Evolutionary conservation across 2,329 filamentous ascomycete species (phyloP).

Genomic region (Fusarium annulatum): DNA sequence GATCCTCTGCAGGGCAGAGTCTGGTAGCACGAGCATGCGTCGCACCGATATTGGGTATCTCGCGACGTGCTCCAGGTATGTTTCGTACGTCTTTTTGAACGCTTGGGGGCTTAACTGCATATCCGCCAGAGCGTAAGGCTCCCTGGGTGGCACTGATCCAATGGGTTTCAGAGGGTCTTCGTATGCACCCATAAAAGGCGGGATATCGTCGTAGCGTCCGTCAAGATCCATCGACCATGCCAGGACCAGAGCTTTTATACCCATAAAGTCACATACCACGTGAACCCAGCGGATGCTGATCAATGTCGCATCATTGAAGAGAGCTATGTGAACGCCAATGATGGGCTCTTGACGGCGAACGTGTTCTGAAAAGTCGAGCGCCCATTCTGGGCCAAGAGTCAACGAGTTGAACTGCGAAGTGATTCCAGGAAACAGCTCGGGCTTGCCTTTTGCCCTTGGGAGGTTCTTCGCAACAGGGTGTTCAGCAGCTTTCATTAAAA

Average conservation of each 20-base stretch:
- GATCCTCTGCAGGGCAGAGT: neutral
- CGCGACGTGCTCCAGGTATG: neutral
- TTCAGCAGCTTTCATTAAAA: neutral
- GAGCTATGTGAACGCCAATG: conserved; percentile 1
- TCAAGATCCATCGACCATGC: conserved; percentile 6
- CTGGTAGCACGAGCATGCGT: conserved; percentile 4
- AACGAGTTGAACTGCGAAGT: neutral
- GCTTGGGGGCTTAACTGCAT: neutral
- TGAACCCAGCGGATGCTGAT: conserved; percentile 4
- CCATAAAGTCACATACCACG: conserved; percentile 4
- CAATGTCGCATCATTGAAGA: neutral
- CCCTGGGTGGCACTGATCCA: neutral
- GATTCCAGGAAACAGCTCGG: neutral
- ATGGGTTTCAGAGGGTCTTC: neutral
- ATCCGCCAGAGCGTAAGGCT: neutral
- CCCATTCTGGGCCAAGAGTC: neutral
- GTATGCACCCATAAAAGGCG: conserved; percentile 1
- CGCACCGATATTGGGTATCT: neutral
- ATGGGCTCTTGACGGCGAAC: neutral
- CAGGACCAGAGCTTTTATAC: neutral
- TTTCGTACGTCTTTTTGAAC: conserved; percentile 2
- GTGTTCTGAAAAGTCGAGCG: neutral
- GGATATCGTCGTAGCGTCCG: neutral
- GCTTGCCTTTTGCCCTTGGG: neutral
- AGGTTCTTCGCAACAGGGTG: neutral